Evolutionary conservation across 305 asterid genomes (phyloP).

Genomic region (Fraxinus baroniana): DNA sequence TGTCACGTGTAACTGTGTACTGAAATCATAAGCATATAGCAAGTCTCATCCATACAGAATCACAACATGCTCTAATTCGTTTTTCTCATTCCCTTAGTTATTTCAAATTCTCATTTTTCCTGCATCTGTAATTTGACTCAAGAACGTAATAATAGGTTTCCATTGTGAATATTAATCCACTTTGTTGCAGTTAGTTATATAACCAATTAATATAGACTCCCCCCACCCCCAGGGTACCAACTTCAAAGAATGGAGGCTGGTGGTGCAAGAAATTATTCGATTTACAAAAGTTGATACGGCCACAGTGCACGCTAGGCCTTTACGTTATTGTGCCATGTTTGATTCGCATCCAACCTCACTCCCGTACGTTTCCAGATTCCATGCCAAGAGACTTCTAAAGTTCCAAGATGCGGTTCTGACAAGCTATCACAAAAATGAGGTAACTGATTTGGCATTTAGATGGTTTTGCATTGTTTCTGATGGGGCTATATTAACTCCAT

Average conservation of each 20-base stretch:
- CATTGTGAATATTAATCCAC: constrained; percentile 1
- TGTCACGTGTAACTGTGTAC: not conserved
- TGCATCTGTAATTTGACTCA: constrained; percentile 7
- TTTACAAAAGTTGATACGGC: constrained; percentile 64
- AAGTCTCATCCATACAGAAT: not conserved
- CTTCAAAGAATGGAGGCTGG: constrained; percentile 96
- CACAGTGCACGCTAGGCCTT: constrained; percentile 55
- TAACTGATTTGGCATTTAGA: constrained; percentile 21
- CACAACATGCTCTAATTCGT: not conserved
- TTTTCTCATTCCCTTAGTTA: not conserved
- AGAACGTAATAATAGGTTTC: not conserved
- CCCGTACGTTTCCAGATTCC: constrained; percentile 78
- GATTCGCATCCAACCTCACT: constrained; percentile 85
- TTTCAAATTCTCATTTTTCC: constrained; percentile 10
- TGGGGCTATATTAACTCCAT: constrained; percentile 15
- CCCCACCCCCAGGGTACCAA: constrained; percentile 64
- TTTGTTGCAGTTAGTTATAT: constrained; percentile 34
- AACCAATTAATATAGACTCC: constrained; percentile 14
- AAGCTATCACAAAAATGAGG: constrained; percentile 93
- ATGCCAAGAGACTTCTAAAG: constrained; percentile 87
- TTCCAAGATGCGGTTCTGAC: constrained; percentile 83
- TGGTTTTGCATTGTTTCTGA: constrained; percentile 2
- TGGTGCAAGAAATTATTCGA: constrained; percentile 82
- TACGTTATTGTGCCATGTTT: constrained; percentile 64
- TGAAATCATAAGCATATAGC: not conserved